Evolutionary conservation across 805 yeast species (phyloP).

Genomic region (Starmerella lactis-condensi): DNA sequence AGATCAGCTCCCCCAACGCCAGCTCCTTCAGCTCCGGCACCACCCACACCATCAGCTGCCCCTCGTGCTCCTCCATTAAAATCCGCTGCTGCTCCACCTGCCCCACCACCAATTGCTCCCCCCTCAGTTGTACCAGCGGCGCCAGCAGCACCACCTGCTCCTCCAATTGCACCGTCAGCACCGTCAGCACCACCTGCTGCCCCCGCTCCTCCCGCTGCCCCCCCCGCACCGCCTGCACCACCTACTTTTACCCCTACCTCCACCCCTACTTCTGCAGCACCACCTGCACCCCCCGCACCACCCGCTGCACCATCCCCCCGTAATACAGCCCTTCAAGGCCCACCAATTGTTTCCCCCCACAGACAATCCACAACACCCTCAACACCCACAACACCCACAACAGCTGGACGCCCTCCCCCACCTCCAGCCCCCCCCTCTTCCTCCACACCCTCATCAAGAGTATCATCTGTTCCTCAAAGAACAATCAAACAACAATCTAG

Average conservation of each 20-base stretch:
- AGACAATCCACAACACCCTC: constrained; percentile 15
- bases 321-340: constrained; percentile 4
- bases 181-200: constrained; percentile 21
- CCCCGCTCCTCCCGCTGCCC: constrained; percentile 9
- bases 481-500: constrained; percentile 8
- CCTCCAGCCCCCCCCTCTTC: constrained; percentile 15
- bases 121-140: not conserved
- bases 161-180: constrained; percentile 17
- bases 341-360: constrained; percentile 5
- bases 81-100: constrained; percentile 17
- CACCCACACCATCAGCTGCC: no score
- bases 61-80: constrained; percentile 14
- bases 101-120: constrained; percentile 9
- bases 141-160: not conserved
- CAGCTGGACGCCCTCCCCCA: constrained; percentile 16
- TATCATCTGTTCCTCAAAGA: constrained; percentile 8
- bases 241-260: constrained; percentile 19
- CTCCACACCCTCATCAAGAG: constrained; percentile 13
- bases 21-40: constrained; percentile 3
- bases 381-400: constrained; percentile 16
- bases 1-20: no score
- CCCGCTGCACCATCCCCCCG: constrained; percentile 13
- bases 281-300: constrained; percentile 16
- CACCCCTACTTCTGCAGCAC: constrained; percentile 13
- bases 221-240: constrained; percentile 11